phyloP scores from a whole-genome alignment of 2,329 filamentous ascomycete genomes.

The Stagonosporopsis cucurbitacearum region DNA sequence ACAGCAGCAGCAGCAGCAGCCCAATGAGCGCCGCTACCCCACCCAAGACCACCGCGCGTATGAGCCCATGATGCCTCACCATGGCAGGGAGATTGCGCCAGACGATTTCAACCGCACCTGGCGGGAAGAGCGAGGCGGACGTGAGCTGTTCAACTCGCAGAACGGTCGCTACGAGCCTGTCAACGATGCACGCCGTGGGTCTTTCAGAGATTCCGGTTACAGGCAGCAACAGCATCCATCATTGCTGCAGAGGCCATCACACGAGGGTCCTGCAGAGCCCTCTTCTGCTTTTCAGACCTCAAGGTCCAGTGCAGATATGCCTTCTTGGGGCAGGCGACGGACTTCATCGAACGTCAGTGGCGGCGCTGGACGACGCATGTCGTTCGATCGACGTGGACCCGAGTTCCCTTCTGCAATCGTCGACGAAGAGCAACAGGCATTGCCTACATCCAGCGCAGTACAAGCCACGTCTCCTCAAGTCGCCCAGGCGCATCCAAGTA shows the following conservation, averaged over 20 bases:
- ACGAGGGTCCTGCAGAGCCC: slow-evolving; percentile 75
- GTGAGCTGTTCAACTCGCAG: slow-evolving; percentile 93
- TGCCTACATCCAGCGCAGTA: slow-evolving; percentile 39
- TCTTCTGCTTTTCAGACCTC: slow-evolving; percentile 86
- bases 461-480: slow-evolving; percentile 41
- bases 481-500: slow-evolving; percentile 42
- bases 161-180: slow-evolving; percentile 93
- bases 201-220: slow-evolving; percentile 70
- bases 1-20: slow-evolving; percentile 53
- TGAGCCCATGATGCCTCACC: slow-evolving; percentile 60
- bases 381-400: slow-evolving; percentile 57
- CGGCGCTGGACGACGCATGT: slow-evolving; percentile 74
- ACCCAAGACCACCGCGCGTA: slow-evolving; percentile 63
- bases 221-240: slow-evolving; percentile 72
- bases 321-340: slow-evolving; percentile 74
- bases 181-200: slow-evolving; percentile 71
- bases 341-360: slow-evolving; percentile 92
- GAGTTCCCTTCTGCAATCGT: slow-evolving; percentile 38
- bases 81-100: slow-evolving; percentile 83
- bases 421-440: slow-evolving; percentile 39
- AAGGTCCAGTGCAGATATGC: slow-evolving; percentile 68
- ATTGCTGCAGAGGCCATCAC: slow-evolving; percentile 75
- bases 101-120: slow-evolving; percentile 92
- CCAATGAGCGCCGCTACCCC: slow-evolving; percentile 55
- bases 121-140: slow-evolving; percentile 73